Base-by-base conservation (phyloP, 306 rosid genomes). In the Biancaea sappan region DNA sequence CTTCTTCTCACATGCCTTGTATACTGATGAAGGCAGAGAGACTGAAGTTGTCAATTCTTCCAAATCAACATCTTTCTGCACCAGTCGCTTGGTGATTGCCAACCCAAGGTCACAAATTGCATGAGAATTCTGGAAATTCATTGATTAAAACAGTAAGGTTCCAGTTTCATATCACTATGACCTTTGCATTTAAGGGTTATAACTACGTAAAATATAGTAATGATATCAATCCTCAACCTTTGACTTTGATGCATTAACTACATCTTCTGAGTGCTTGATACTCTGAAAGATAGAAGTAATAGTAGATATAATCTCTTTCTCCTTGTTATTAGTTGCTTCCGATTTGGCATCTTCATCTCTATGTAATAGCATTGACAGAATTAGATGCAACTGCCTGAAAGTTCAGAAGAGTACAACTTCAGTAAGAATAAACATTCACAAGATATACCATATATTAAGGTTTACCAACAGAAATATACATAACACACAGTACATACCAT, bases 41-140 rank as follows among this genome's bases (percentile, higher is more conserved):
- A 90, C 82, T 24, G 89, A 79, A 51, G 65, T 71, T 25, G 86
- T 80, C 66, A 76, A 75, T 56, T 76, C 93, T 80, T 83, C 93
- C 61, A 82, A 73, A 76, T 90, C 87, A 73, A 64, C 84, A 57
- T 88, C 96, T 83, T 80, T 88, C 32, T 61, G 79, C 38, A 76
- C 80, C 29, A 94, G 67, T 75, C 88, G 87, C 85, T 88, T 92
- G 66, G 86, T 84, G 74, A 92, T 88, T 67, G 96, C 88, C 82
- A 92, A 76, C 56, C 98, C 99, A 69, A 94, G 96, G 85, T 94
- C 98, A 87, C 96, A 90, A 78, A 94, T 87, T 72, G 91, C 99
- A 86, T 87, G 80, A 24, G 99, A 92, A 75, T 86, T 92, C 99
- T 94, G 96, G 68, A n/a, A 84, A 81, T 71, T 77, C 81, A 85